Evolutionary conservation across 495 filamentous ascomycete genomes (phyloP).

Genomic region (Daldinia loculata): DNA sequence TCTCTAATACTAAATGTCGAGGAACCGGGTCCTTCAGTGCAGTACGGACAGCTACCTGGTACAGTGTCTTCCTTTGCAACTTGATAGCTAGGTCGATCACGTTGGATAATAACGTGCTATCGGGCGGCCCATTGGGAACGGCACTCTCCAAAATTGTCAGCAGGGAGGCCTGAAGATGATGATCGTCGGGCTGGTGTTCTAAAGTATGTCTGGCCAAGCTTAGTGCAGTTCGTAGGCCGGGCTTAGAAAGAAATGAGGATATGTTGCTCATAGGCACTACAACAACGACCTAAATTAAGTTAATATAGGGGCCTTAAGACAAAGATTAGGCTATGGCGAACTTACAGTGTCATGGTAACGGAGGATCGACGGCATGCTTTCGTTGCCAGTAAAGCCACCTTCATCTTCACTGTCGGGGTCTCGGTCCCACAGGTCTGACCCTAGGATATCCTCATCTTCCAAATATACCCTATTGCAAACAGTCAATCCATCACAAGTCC

Average conservation of each 20-base stretch:
- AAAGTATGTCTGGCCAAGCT: neutral
- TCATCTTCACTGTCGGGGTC: slow-evolving; percentile 14
- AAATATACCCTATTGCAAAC: neutral
- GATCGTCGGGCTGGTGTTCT: neutral
- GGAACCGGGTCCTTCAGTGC: neutral
- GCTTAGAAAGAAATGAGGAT: neutral
- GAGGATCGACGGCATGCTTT: slow-evolving; percentile 17
- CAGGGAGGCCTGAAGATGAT: neutral
- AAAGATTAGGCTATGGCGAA: neutral
- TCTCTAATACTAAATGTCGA: neutral
- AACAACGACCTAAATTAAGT: slow-evolving; percentile 18
- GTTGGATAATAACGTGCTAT: neutral
- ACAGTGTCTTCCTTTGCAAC: neutral
- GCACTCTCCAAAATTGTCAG: neutral
- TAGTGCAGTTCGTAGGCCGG: neutral
- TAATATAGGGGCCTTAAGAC: neutral
- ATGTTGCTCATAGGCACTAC: slow-evolving; percentile 5
- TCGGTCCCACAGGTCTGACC: slow-evolving; percentile 19
- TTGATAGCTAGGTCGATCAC: neutral
- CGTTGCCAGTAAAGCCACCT: slow-evolving; percentile 25
- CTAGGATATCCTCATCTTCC: slow-evolving; percentile 9
- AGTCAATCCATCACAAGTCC: slow-evolving; percentile 16
- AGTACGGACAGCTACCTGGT: neutral
- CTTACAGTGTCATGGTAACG: slow-evolving; percentile 33
- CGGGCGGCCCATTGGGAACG: neutral